phyloP scores from a whole-genome alignment of 2,329 filamentous ascomycete species.

The Chalara sp. region DNA sequence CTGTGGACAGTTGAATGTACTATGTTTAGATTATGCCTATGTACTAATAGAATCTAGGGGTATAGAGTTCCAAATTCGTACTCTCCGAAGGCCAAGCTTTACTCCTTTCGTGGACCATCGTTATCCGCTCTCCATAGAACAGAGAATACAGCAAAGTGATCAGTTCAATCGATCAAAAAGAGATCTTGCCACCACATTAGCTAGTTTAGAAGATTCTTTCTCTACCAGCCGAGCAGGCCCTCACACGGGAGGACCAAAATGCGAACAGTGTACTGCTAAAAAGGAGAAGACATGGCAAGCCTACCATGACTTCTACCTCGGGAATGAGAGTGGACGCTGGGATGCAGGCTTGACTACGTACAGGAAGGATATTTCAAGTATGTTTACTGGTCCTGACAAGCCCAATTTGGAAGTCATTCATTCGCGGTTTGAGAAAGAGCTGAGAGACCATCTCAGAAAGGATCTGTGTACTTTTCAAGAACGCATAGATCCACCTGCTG shows the following conservation, averaged over 20 bases:
- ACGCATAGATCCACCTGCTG: slow-evolving; percentile 7
- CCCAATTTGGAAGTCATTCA: slow-evolving; percentile 19
- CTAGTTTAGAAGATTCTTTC: slow-evolving; percentile 13
- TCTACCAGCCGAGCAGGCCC: slow-evolving; percentile 8
- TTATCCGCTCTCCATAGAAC: slow-evolving; percentile 19
- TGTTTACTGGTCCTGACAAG: slow-evolving; percentile 14
- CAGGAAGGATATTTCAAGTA: slow-evolving; percentile 12
- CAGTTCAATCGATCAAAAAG: slow-evolving; percentile 15
- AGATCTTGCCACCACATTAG: slow-evolving; percentile 15
- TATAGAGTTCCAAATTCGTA: slow-evolving; percentile 12
- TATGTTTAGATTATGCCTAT: no score
- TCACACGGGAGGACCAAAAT: slow-evolving; percentile 18
- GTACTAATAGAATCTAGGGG: neutral
- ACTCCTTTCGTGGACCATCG: neutral
- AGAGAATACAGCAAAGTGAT: slow-evolving; percentile 17
- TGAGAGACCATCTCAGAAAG: slow-evolving; percentile 18
- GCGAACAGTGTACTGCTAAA: slow-evolving; percentile 16
- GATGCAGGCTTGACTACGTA: slow-evolving; percentile 12
- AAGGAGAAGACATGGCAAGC: slow-evolving; percentile 18
- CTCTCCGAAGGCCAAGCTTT: neutral
- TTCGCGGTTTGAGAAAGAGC: slow-evolving; percentile 9
- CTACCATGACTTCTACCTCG: slow-evolving; percentile 23
- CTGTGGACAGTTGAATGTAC: no score
- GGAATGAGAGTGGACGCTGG: slow-evolving; percentile 17
- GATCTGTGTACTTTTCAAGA: slow-evolving; percentile 13